Evolutionary conservation across 345 rosid genomes (phyloP).

Genomic region (Pseudoturritis turrita): DNA sequence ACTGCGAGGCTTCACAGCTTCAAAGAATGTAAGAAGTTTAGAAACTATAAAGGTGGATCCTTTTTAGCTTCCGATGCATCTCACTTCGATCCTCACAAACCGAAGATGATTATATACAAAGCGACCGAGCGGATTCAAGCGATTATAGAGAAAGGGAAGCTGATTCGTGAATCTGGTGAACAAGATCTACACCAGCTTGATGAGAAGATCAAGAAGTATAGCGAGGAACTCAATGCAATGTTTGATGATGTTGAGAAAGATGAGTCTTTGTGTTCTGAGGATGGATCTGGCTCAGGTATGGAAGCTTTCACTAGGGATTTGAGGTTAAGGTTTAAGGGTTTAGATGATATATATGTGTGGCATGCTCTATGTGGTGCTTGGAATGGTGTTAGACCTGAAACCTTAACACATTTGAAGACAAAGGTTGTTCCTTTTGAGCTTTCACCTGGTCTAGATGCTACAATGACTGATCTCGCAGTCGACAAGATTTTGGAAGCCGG

Average conservation of each 20-base stretch:
- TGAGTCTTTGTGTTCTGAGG: conserved; percentile 12
- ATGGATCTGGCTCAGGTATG: conserved; percentile 38
- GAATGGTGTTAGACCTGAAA: conserved; percentile 78
- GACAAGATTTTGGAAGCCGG: conserved; percentile 67
- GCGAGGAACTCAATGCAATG: conserved; percentile 47
- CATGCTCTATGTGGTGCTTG: conserved; percentile 90
- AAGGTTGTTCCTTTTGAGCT: conserved; percentile 39
- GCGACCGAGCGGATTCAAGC: conserved; percentile 70
- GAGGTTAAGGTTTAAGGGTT: conserved; percentile 51
- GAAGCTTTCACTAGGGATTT: conserved; percentile 61
- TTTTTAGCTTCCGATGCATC: conserved; percentile 42
- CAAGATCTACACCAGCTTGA: conserved; percentile 33
- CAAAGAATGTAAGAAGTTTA: conserved; percentile 66
- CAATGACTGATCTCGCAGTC: conserved; percentile 81
- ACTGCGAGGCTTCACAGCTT: conserved; percentile 63
- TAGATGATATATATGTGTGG: conserved; percentile 72
- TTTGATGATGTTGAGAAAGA: conserved; percentile 32
- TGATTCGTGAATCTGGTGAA: conserved; percentile 32
- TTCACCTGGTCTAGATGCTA: conserved; percentile 56
- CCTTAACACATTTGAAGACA: conserved; percentile 41
- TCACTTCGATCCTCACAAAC: conserved; percentile 50
- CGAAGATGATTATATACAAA: conserved; percentile 67
- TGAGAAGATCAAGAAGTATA: conserved; percentile 37
- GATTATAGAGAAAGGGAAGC: conserved; percentile 42
- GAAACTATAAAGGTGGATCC: conserved; percentile 55